Percentiles rank a stretch among this genome's conserved stretches.
phyloP scores from a whole-genome alignment of 345 rosid genomes.

The Gossypium herbaceum region DNA sequence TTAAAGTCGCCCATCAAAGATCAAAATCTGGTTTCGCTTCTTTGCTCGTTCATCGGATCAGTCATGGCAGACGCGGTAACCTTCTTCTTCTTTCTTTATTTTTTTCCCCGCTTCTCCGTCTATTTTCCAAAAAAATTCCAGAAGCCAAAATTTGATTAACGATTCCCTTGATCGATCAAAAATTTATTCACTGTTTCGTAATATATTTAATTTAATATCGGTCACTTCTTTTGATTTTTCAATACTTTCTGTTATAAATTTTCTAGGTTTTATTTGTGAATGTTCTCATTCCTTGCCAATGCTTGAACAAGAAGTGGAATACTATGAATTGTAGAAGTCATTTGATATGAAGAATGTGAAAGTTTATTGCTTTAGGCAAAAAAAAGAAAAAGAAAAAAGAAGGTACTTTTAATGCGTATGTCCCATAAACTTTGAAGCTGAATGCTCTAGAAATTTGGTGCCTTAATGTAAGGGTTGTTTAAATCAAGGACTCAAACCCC shows the following conservation, averaged over 20 bases:
- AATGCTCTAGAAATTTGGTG: background rate
- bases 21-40: background rate
- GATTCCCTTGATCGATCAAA: too few species aligned
- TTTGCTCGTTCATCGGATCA: slow-evolving; percentile 26
- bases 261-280: background rate
- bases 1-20: background rate
- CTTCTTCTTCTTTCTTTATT: background rate
- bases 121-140: background rate
- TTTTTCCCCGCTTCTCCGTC: background rate
- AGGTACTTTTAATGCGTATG: background rate
- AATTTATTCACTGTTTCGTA: background rate
- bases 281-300: background rate
- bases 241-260: background rate
- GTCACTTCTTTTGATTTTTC: too few species aligned
- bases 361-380: background rate
- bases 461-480: background rate
- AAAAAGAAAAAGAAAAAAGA: background rate
- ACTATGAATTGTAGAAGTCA: background rate
- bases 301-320: background rate
- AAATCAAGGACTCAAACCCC: background rate
- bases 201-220: background rate
- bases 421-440: background rate
- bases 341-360: background rate
- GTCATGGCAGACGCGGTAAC: slow-evolving; percentile 48
- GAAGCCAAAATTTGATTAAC: background rate